Evolutionary conservation across 495 filamentous ascomycete species (phyloP).

Genomic region (Antarctomyces pellizariae): DNA sequence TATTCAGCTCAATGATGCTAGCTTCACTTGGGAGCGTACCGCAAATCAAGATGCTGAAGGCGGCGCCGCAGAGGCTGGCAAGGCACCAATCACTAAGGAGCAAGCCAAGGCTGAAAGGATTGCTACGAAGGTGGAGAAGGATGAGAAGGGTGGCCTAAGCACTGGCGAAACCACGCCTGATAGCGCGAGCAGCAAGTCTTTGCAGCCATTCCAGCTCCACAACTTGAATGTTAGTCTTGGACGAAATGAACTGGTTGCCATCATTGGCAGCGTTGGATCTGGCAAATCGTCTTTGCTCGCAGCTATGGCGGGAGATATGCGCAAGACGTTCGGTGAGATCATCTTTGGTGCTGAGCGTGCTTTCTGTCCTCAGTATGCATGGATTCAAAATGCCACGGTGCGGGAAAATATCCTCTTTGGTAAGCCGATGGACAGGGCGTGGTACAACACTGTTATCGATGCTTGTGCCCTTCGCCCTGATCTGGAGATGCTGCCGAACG

Average conservation of each 20-base stretch:
- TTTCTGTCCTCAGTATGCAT: conserved; percentile 89
- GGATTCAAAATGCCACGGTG: conserved; percentile 85
- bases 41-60: conserved; percentile 33
- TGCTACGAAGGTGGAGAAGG: conserved; percentile 13
- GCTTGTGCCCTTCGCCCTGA: conserved; percentile 52
- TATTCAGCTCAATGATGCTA: conserved; percentile 44
- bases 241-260: conserved; percentile 63
- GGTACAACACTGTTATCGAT: conserved; percentile 26
- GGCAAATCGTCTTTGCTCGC: conserved; percentile 84
- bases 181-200: conserved; percentile 30
- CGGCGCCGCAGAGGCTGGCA: conserved; percentile 13
- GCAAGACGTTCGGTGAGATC: conserved; percentile 49
- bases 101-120: conserved; percentile 15
- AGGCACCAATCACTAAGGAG: conserved; percentile 23
- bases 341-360: conserved; percentile 54
- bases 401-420: conserved; percentile 83
- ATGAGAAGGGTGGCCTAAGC: conserved; percentile 10
- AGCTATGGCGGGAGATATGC: conserved; percentile 86
- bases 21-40: conserved; percentile 84
- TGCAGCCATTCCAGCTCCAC: conserved; percentile 57
- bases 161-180: conserved; percentile 13
- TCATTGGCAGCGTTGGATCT: conserved; percentile 78
- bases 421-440: conserved; percentile 39
- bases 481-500: conserved; percentile 49
- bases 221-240: conserved; percentile 52